Base-by-base conservation (phyloP, 2,329 filamentous ascomycete genomes). In the Pyrenophora seminiperda region DNA sequence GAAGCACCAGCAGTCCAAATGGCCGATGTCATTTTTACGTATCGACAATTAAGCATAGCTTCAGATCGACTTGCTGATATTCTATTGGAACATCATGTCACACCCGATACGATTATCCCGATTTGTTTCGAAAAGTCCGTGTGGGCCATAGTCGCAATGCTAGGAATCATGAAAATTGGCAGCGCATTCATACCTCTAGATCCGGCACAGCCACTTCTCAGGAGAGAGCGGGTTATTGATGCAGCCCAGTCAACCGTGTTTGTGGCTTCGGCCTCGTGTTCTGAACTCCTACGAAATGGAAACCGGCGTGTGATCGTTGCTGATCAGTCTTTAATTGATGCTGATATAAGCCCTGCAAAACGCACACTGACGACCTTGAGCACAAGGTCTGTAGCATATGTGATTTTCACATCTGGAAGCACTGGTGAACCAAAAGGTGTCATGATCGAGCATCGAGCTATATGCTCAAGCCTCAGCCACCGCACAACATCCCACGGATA, bases 341-440 rank as follows among this genome's bases (percentile, higher is more conserved):
- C n/a, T n/a, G n/a, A n/a, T n/a, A n/a, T n/a, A n/a, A n/a, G n/a
- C n/a, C n/a, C n/a, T n/a, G n/a, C n/a, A n/a, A n/a, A n/a, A 27
- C 22, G 10, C 5, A 27, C 22, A 27, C 22, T 7, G n/a, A n/a
- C n/a, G n/a, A n/a, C n/a, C n/a, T n/a, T n/a, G n/a, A n/a, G n/a
- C n/a, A n/a, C n/a, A n/a, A n/a, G n/a, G n/a, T n/a, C n/a, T n/a
- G n/a, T 77, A 3, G 83, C 84, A 0, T 87, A 83, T 59, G 75
- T 85, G 5, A 78, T 88, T 3, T 83, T 86, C 53, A 80, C 79
- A 0, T 77, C 76, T 15, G 61, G 64, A 14, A 61, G 72, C 5
- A 65, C 58, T n/a, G 56, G 59, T 41, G 77, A 75, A 41, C 80
- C 82, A 0, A 82, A 83, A 45, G 84, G 82, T 3, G 80, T 84